These are phyloP conservation scores for Amanita rubescens DNA, from an alignment of 768 basidiomycete genomes.

Conservation along the genomic window DNA sequence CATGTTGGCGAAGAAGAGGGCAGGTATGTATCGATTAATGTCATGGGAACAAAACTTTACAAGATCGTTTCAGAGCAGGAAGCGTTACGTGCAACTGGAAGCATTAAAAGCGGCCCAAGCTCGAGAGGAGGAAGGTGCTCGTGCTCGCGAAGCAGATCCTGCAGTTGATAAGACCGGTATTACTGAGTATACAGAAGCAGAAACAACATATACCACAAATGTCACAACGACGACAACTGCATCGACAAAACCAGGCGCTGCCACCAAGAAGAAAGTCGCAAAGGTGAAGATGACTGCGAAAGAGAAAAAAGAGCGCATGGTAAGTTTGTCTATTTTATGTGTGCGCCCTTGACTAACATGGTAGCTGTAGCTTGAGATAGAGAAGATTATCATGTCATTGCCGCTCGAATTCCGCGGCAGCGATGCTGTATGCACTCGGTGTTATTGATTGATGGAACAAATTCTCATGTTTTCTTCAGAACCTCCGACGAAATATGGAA, in stretches of 20 bases:
- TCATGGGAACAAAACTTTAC: not conserved
- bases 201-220: conserved; percentile 33
- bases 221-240: conserved; percentile 17
- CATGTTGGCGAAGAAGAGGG: conserved; percentile 46
- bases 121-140: conserved; percentile 26
- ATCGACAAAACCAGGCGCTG: conserved; percentile 28
- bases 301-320: conserved; percentile 79
- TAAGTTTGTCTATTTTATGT: conserved; percentile 22
- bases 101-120: conserved; percentile 35
- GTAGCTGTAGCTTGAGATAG: conserved; percentile 44
- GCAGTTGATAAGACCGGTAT: conserved; percentile 33
- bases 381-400: conserved; percentile 65
- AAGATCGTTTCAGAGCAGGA: conserved; percentile 42
- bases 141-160: conserved; percentile 25
- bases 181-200: conserved; percentile 32
- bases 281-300: conserved; percentile 69
- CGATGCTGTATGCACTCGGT: conserved; percentile 57
- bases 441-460: not conserved
- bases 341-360: not conserved
- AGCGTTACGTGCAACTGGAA: conserved; percentile 47
- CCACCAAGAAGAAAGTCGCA: conserved; percentile 45
- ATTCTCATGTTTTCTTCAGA: conserved; percentile 29
- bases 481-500: conserved; percentile 72
- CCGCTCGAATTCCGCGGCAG: conserved; percentile 89
- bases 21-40: conserved; percentile 34